Conservation (phyloP, 2,329 filamentous ascomycete genomes). For the Cryphonectria naterciae region DNA sequence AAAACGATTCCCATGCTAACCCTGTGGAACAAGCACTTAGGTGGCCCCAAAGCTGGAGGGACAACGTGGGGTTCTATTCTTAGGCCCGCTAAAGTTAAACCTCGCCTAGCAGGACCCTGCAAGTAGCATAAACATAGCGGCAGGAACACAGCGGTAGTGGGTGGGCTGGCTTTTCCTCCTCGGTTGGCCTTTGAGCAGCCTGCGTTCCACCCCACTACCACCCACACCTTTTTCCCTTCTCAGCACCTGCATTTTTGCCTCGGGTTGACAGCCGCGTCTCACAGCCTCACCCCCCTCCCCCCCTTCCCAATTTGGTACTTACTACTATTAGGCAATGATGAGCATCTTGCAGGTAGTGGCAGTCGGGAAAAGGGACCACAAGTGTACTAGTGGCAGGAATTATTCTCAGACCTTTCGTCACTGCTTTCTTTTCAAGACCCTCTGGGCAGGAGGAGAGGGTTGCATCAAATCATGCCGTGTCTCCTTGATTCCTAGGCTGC, state of each 20-base stretch:
- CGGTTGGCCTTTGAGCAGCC: conserved; percentile 2
- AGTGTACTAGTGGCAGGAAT: background rate
- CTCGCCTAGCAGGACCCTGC: background rate
- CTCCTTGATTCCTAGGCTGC: background rate
- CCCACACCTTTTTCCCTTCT: background rate
- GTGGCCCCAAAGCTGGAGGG: background rate
- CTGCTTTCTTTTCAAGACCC: background rate
- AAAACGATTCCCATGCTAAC: background rate
- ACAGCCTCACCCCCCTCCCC: conserved; percentile 2
- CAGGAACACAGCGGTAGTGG: background rate
- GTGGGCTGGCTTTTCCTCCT: background rate
- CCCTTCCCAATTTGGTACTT: background rate
- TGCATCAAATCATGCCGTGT: conserved; percentile 1
- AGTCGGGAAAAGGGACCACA: background rate
- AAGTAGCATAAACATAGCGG: background rate
- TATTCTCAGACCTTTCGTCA: conserved; percentile 1
- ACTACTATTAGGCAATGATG: background rate
- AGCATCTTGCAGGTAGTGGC: background rate
- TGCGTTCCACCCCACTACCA: background rate
- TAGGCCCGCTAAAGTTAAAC: conserved; percentile 6
- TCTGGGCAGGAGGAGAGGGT: background rate
- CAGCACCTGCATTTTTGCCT: conserved; percentile 7
- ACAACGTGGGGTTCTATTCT: conserved; percentile 24
- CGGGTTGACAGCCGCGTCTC: conserved; percentile 14
- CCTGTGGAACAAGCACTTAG: background rate